phyloP scores from a whole-genome alignment of 2,329 filamentous ascomycete genomes.

The Botryosphaeria dothidea region DNA sequence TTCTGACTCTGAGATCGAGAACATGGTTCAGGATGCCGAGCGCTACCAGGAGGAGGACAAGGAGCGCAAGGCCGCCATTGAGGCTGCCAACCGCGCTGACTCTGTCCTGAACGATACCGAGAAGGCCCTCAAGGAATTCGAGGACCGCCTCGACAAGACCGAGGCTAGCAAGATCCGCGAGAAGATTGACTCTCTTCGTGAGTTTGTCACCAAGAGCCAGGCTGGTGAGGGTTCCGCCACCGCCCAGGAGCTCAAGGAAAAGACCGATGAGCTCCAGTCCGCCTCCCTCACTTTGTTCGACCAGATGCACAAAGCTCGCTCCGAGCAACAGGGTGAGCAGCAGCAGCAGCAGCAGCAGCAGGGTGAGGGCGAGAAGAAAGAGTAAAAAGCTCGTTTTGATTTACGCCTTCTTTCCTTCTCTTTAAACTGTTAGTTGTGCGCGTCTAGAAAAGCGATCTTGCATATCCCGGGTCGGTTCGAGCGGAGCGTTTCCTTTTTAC shows the following conservation, averaged over 20 bases:
- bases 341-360: slow-evolving; percentile 30
- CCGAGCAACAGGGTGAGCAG: slow-evolving; percentile 52
- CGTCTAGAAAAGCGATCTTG: slow-evolving; percentile 20
- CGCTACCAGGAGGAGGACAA: slow-evolving; percentile 94
- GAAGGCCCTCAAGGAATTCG: slow-evolving; percentile 95
- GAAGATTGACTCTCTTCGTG: slow-evolving; percentile 84
- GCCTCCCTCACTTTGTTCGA: slow-evolving; percentile 96
- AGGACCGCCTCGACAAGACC: slow-evolving; percentile 94
- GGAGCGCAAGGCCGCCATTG: slow-evolving; percentile 93
- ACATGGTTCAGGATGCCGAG: slow-evolving; percentile 97
- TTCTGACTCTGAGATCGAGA: slow-evolving; percentile 89
- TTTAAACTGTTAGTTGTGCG: background rate
- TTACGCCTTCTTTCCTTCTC: background rate
- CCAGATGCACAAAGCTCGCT: slow-evolving; percentile 98
- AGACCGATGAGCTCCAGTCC: slow-evolving; percentile 97
- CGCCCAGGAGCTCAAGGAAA: slow-evolving; percentile 93
- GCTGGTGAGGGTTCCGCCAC: slow-evolving; percentile 84
- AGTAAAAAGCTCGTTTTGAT: background rate
- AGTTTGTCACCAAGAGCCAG: slow-evolving; percentile 93
- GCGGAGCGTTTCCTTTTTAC: slow-evolving; percentile 8
- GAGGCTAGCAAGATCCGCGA: slow-evolving; percentile 91
- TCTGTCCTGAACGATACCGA: slow-evolving; percentile 96
- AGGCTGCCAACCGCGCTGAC: slow-evolving; percentile 96
- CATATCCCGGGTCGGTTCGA: slow-evolving; percentile 14
- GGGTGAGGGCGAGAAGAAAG: slow-evolving; percentile 21